Evolutionary conservation across 2,329 filamentous ascomycete species (phyloP).

Genomic region (Botrytis paeoniae): DNA sequence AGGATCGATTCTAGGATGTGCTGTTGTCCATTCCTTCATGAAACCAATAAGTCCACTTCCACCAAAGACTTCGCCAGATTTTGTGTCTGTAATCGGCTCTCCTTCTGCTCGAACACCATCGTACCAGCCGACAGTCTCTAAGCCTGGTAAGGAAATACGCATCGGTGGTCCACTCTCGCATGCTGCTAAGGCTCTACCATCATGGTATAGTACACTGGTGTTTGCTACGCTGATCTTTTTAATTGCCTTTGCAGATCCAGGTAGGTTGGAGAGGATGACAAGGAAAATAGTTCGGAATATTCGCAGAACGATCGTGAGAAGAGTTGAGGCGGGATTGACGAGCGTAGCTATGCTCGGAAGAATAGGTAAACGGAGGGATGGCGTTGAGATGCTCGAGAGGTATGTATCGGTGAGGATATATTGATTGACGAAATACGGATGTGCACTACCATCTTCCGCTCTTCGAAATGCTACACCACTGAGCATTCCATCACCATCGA

Average conservation of each 20-base stretch:
- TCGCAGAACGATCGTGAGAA: constrained; percentile 47
- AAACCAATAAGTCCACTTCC: constrained; percentile 55
- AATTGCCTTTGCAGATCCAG: constrained; percentile 54
- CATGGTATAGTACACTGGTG: constrained; percentile 63
- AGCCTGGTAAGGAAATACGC: constrained; percentile 57
- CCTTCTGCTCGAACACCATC: constrained; percentile 58
- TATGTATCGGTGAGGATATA: constrained; percentile 67
- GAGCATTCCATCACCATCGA: constrained; percentile 74
- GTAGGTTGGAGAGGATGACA: constrained; percentile 55
- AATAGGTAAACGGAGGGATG: constrained; percentile 52
- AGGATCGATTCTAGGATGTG: constrained; percentile 65
- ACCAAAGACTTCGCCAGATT: constrained; percentile 52
- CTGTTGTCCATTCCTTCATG: constrained; percentile 70
- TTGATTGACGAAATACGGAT: constrained; percentile 66
- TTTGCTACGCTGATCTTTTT: constrained; percentile 71
- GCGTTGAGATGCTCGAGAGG: constrained; percentile 50
- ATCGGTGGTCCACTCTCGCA: constrained; percentile 72
- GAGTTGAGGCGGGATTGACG: constrained; percentile 55
- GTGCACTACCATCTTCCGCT: constrained; percentile 42
- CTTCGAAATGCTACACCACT: constrained; percentile 61
- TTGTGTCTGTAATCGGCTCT: constrained; percentile 35
- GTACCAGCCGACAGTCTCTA: constrained; percentile 71
- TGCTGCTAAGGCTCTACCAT: constrained; percentile 64
- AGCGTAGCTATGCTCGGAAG: constrained; percentile 66
- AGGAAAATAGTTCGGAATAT: constrained; percentile 57